Evolutionary conservation across 108 stramenopile species (phyloP), one percentile per base, ranked within the genome.

Genomic region (Discostella pseudostelligera): DNA sequence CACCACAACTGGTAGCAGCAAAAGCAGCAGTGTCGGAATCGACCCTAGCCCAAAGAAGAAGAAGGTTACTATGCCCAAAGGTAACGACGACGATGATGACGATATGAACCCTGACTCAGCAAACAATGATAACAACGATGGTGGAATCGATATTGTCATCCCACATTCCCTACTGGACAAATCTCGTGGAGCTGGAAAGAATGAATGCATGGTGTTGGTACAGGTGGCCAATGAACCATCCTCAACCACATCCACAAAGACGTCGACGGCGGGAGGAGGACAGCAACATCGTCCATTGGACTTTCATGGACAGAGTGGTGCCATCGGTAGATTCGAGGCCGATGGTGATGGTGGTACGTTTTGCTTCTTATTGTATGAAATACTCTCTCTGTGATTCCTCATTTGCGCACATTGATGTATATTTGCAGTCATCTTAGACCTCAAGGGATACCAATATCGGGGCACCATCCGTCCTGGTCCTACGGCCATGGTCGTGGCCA

Each of bases 291-390:
- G 54, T 50, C 56, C 45, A 28, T 67, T 86, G 45, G 87, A 89
- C 51, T 89, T 87, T 47, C 79, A 83, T 60, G 90, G 87, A 11
- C 66, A 79, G 54, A 65, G 71, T 37, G 90, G 90, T n/a, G 88
- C 87, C 21, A 86, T 92, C 54, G 90, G 90, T 14, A 83, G 90
- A 26, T 86, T 89, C 59, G 88, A 92, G 69, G 73, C 84, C 6
- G 74, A 65, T 51, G 65, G 29, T 0, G 69, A 84, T 24, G 72
- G 78, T 10, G 70, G 74, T 74, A 62, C 58, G 83, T 77, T 44
- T 9, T 60, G 45, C 55, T 29, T 45, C 56, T 42, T 48, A 12
- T 0, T 11, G 22, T 22, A 14, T n/a, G n/a, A n/a, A n/a, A n/a
- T n/a, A n/a, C 32, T 26, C 44, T 19, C 2, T 28, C 1, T 56